Evolutionary conservation across 164 flowering plant species (phyloP).

Genomic region (Nymphaea colorata): DNA sequence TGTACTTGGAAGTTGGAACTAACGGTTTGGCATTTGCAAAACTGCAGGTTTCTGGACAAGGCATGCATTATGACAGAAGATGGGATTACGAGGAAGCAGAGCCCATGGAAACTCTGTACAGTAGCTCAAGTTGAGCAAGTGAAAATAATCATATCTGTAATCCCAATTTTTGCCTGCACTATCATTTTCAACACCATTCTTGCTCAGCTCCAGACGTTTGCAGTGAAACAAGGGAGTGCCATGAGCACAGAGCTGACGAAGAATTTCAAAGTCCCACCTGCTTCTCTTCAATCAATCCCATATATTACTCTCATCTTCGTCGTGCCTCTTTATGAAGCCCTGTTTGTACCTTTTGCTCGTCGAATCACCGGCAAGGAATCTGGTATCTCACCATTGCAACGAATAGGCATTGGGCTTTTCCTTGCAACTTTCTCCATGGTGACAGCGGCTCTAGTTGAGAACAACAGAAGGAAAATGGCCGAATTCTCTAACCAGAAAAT

Average conservation of each 20-base stretch:
- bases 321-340: constrained; percentile 60
- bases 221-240: constrained; percentile 63
- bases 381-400: constrained; percentile 53
- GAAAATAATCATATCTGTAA: constrained; percentile 41
- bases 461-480: constrained; percentile 30
- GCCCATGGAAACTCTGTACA: constrained; percentile 64
- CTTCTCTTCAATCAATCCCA: constrained; percentile 68
- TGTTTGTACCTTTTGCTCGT: constrained; percentile 48
- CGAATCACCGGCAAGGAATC: constrained; percentile 40
- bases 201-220: constrained; percentile 79
- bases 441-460: constrained; percentile 58
- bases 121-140: constrained; percentile 63
- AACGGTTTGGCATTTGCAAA: neutral
- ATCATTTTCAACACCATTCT: constrained; percentile 65
- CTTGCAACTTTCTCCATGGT: constrained; percentile 66
- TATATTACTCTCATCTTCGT: constrained; percentile 49
- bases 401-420: constrained; percentile 62
- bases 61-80: constrained; percentile 66
- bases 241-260: constrained; percentile 43
- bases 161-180: constrained; percentile 68
- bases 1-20: too few species aligned
- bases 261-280: constrained; percentile 53
- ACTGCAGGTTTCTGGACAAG: constrained; percentile 75
- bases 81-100: constrained; percentile 24
- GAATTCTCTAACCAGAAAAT: constrained; percentile 11